These are phyloP conservation scores for Mycena haematopus DNA, from an alignment of 768 basidiomycete genomes.

Conservation along the genomic window DNA sequence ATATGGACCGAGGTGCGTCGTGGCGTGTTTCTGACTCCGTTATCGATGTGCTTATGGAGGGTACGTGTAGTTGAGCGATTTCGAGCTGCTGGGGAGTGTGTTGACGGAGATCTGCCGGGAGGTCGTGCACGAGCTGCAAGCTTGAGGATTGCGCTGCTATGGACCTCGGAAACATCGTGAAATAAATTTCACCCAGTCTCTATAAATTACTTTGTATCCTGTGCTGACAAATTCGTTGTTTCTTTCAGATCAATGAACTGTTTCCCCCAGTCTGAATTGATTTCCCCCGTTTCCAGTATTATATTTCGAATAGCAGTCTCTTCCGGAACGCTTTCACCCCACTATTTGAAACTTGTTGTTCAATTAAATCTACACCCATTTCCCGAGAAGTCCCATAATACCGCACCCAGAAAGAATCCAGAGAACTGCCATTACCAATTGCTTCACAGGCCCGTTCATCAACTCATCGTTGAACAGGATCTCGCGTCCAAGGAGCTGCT, in stretches of 20 bases:
- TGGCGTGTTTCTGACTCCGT: neutral
- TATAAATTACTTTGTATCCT: too few species aligned
- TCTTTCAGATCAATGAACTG: too few species aligned
- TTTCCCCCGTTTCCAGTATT: too few species aligned
- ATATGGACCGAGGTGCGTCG: slow-evolving; percentile 32
- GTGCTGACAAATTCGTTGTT: too few species aligned
- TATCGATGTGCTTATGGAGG: neutral
- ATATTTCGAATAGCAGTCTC: too few species aligned
- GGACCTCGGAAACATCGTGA: too few species aligned
- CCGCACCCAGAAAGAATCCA: slow-evolving; percentile 82
- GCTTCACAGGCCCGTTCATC: slow-evolving; percentile 66
- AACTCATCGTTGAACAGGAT: slow-evolving; percentile 90
- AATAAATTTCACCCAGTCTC: too few species aligned
- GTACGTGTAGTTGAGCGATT: slow-evolving; percentile 19
- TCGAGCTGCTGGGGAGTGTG: slow-evolving; percentile 25
- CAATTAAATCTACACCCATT: slow-evolving; percentile 59
- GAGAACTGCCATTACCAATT: slow-evolving; percentile 68
- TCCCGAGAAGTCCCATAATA: slow-evolving; percentile 88
- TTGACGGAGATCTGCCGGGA: slow-evolving; percentile 25
- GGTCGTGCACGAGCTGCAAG: slow-evolving; percentile 17
- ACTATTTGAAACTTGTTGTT: too few species aligned
- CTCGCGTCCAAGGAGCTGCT: slow-evolving; percentile 87
- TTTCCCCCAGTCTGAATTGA: too few species aligned
- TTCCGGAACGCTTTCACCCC: too few species aligned
- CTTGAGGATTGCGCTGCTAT: too few species aligned